These are phyloP conservation scores for Yamadazyma phyllophila DNA, from an alignment of 805 yeast species.

Conservation along the genomic window DNA sequence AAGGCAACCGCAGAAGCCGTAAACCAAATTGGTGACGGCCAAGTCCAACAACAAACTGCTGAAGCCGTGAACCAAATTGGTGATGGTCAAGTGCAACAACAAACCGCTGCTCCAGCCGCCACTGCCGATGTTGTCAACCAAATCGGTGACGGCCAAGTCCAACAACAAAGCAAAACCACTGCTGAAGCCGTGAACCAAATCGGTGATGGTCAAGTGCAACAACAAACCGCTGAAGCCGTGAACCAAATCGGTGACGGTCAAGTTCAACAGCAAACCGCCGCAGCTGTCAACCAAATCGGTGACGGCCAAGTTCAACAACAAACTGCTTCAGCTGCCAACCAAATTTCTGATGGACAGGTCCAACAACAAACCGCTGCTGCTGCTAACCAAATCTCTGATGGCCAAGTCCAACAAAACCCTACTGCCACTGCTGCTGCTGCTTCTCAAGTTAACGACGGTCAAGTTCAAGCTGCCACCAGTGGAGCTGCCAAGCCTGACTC, in stretches of 20 bases:
- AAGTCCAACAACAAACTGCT: slow-evolving; percentile 24
- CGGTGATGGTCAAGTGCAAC: slow-evolving; percentile 18
- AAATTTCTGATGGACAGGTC: slow-evolving; percentile 46
- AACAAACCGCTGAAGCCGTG: slow-evolving; percentile 22
- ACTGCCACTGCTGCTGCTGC: slow-evolving; percentile 17
- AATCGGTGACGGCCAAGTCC: slow-evolving; percentile 22
- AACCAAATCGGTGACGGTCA: slow-evolving; percentile 46
- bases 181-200: slow-evolving; percentile 25
- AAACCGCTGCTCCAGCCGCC: too few relatives aligned
- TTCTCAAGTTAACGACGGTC: slow-evolving; percentile 25
- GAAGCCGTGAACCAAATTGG: slow-evolving; percentile 26
- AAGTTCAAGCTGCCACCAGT: slow-evolving; percentile 22
- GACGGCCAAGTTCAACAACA: slow-evolving; percentile 35
- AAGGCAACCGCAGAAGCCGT: slow-evolving; percentile 17
- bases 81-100: slow-evolving; percentile 20
- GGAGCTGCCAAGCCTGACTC: slow-evolving; percentile 18
- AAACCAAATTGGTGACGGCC: slow-evolving; percentile 25
- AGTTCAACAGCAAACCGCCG: slow-evolving; percentile 33
- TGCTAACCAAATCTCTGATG: slow-evolving; percentile 31
- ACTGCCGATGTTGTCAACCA: slow-evolving; percentile 7
- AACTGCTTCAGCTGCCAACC: slow-evolving; percentile 25
- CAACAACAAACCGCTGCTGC: slow-evolving; percentile 25
- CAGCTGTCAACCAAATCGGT: slow-evolving; percentile 31
- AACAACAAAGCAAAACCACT: slow-evolving; percentile 28
- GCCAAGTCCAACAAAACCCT: slow-evolving; percentile 27